phyloP scores from a whole-genome alignment of 441 rosid genomes.

The Gossypium davidsonii region DNA sequence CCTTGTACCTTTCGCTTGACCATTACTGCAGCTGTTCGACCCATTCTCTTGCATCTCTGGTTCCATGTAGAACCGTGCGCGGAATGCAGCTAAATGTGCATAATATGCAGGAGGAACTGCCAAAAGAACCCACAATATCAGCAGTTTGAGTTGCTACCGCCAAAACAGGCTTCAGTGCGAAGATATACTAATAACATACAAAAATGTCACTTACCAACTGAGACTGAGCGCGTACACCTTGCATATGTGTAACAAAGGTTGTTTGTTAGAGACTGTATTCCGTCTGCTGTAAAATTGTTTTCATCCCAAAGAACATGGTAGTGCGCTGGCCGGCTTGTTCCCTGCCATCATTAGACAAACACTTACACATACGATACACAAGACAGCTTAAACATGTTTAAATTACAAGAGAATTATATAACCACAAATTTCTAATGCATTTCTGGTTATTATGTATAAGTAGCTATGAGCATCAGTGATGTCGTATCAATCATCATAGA shows the following conservation, averaged over 20 bases:
- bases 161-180: not conserved
- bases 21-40: constrained; percentile 32
- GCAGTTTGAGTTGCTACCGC: not conserved
- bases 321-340: constrained; percentile 98
- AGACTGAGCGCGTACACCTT: constrained; percentile 92
- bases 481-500: not conserved
- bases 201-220: constrained; percentile 57
- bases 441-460: not conserved
- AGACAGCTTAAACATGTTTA: not conserved
- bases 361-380: not conserved
- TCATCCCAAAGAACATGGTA: constrained; percentile 99
- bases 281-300: constrained; percentile 95
- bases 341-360: constrained; percentile 34
- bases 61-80: constrained; percentile 95
- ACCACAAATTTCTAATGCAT: not conserved
- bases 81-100: constrained; percentile 94
- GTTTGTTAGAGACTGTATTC: constrained; percentile 92
- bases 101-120: constrained; percentile 98
- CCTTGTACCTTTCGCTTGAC: constrained; percentile 29
- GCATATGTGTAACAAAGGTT: constrained; percentile 98
- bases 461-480: not conserved
- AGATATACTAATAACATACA: not conserved
- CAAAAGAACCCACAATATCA: constrained; percentile 5
- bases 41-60: constrained; percentile 85
- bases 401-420: not conserved